Conservation (phyloP, 2,329 filamentous ascomycete genomes). For the Apiospora aurea region DNA sequence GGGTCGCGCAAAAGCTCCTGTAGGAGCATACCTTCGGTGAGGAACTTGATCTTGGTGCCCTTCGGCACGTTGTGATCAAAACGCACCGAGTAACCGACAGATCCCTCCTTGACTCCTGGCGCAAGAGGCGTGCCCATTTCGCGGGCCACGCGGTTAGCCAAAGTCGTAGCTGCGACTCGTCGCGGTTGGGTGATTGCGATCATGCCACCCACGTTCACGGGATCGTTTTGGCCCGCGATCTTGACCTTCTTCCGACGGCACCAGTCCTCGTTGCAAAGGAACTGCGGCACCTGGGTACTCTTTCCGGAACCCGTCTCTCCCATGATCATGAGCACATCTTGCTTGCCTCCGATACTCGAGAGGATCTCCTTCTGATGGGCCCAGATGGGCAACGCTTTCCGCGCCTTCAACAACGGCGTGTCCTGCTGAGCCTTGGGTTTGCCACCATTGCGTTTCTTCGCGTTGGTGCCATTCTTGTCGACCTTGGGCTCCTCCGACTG, state of each 20-base stretch:
- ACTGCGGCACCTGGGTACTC: slow-evolving; percentile 95
- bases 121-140: slow-evolving; percentile 69
- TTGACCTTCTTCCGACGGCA: slow-evolving; percentile 68
- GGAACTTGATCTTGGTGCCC: slow-evolving; percentile 86
- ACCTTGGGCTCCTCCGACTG: neutral
- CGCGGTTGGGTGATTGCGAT: slow-evolving; percentile 95
- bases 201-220: slow-evolving; percentile 71
- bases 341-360: slow-evolving; percentile 64
- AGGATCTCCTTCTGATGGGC: slow-evolving; percentile 74
- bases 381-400: slow-evolving; percentile 83
- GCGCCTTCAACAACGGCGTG: slow-evolving; percentile 46
- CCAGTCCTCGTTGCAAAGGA: slow-evolving; percentile 81
- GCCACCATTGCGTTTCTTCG: slow-evolving; percentile 21
- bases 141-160: slow-evolving; percentile 85
- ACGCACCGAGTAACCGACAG: slow-evolving; percentile 91
- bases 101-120: slow-evolving; percentile 48
- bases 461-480: neutral
- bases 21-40: slow-evolving; percentile 95
- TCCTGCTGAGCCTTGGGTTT: slow-evolving; percentile 29
- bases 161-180: slow-evolving; percentile 89
- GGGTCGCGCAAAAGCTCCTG: slow-evolving; percentile 92
- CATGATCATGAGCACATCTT: slow-evolving; percentile 79
- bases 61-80: slow-evolving; percentile 89
- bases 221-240: slow-evolving; percentile 48
- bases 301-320: slow-evolving; percentile 98